Evolutionary conservation across 192 early-diverging fungal genomes (phyloP).

Genomic region (Podila epicladia): DNA sequence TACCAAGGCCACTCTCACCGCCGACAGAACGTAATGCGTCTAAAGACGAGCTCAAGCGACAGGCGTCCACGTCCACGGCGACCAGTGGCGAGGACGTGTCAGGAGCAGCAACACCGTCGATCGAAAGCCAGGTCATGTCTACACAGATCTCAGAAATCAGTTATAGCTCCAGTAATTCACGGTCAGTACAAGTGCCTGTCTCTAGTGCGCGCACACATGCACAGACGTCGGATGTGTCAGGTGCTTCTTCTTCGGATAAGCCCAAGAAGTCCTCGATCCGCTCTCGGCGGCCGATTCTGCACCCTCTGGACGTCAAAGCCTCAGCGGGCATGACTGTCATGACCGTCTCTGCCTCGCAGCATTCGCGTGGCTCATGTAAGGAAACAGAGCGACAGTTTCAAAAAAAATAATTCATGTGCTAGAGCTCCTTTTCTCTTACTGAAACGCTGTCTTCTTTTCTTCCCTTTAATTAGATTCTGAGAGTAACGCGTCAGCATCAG

Average conservation of each 20-base stretch:
- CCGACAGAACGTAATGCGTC: neutral
- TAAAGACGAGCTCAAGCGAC: neutral
- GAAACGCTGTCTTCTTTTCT: neutral
- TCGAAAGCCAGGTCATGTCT: slow-evolving; percentile 41
- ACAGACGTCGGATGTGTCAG: neutral
- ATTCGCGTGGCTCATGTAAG: slow-evolving; percentile 31
- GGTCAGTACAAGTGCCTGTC: neutral
- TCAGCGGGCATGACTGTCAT: slow-evolving; percentile 13
- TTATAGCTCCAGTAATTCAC: neutral
- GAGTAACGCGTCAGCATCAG: slow-evolving; percentile 5
- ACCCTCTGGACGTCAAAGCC: slow-evolving; percentile 32
- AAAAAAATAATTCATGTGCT: neutral
- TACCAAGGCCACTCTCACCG: neutral
- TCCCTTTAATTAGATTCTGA: slow-evolving; percentile 17
- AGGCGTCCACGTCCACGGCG: neutral
- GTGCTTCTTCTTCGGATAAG: slow-evolving; percentile 6
- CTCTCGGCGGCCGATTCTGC: slow-evolving; percentile 12
- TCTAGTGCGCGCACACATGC: neutral
- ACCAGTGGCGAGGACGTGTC: neutral
- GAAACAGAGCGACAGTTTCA: no score
- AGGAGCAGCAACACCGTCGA: slow-evolving; percentile 1
- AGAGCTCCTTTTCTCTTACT: no score
- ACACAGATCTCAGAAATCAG: slow-evolving; percentile 36
- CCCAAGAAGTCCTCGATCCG: slow-evolving; percentile 1
- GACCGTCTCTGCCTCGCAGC: slow-evolving; percentile 19